Conservation (phyloP, 1,139 yeast genomes). For the Hansenula sp. region DNA sequence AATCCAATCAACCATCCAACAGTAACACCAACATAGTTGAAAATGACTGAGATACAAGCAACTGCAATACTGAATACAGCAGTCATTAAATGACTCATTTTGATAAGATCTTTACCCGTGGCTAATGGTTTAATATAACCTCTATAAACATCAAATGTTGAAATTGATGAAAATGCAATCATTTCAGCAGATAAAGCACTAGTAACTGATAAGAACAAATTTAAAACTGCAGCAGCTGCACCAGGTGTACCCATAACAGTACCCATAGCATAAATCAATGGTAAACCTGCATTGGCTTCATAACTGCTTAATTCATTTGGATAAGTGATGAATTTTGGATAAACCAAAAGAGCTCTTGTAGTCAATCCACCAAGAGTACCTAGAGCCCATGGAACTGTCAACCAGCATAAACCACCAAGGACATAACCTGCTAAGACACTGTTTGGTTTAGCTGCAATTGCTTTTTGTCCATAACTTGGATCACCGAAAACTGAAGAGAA, state of each 20-base stretch:
- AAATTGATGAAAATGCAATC: slow-evolving; percentile 34
- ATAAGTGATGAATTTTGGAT: slow-evolving; percentile 31
- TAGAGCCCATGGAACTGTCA: slow-evolving; percentile 34
- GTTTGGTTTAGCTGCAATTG: slow-evolving; percentile 37
- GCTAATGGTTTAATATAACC: slow-evolving; percentile 34
- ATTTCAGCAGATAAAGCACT: slow-evolving; percentile 37
- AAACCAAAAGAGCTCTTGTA: slow-evolving; percentile 29
- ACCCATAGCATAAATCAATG: slow-evolving; percentile 28
- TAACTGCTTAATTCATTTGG: slow-evolving; percentile 21
- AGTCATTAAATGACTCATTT: slow-evolving; percentile 28
- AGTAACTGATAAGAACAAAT: slow-evolving; percentile 37
- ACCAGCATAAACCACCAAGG: slow-evolving; percentile 39
- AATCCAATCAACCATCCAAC: slow-evolving; percentile 30
- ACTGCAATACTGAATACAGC: slow-evolving; percentile 27
- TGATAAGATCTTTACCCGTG: slow-evolving; percentile 30
- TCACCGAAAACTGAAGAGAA: slow-evolving; percentile 37
- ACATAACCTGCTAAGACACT: slow-evolving; percentile 33
- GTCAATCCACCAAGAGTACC: slow-evolving; percentile 37
- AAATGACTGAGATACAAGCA: slow-evolving; percentile 31
- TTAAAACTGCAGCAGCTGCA: slow-evolving; percentile 32
- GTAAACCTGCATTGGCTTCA: slow-evolving; percentile 25
- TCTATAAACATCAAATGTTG: slow-evolving; percentile 34
- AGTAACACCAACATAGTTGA: slow-evolving; percentile 30
- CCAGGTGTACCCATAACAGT: slow-evolving; percentile 33
- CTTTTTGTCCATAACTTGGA: slow-evolving; percentile 39